Base-by-base conservation (phyloP, 78 protist species). In the Dictyostelium capitatum region DNA sequence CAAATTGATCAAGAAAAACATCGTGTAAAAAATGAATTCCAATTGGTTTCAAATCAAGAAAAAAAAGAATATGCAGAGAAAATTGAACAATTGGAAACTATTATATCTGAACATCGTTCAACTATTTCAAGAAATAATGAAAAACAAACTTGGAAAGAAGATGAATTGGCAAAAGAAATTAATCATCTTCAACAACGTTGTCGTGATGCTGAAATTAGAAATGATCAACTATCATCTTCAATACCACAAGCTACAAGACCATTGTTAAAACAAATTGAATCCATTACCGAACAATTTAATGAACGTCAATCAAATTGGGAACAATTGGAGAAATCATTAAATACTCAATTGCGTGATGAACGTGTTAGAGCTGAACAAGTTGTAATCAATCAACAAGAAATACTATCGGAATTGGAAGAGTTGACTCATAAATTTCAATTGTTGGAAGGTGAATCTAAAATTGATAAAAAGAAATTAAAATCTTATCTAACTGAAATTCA, bases 201-300 rank as follows among this genome's bases (percentile, higher is more conserved):
- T 72, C n/a, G 90, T 28, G 95, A 80, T 51, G 95, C 95, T 10
- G 95, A 90, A 30, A 25, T 32, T 47, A 57, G 95, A 65, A 74
- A 72, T n/a, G 95, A 90, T 70, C 89, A 80, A 59, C 9, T 90
- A 5, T 46, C 70, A 12, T 72, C 95, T 20, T 81, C 89, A 7
- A 81, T 81, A 15, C 95, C 89, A 6, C 81, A 90, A 4, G 73
- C 95, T 1, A 90, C 95, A 6, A 25, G 89, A 47, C 95, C 95
- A 3, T 25, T 90, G 3, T 32, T 90, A 1, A 90, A 81, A 57
- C 95, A 90, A 32, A 90, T 90, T 28, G 95, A 90, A 30, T n/a
- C 95, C 6, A 15, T 90, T 9, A 81, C 79, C 19, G 53, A 28
- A 23, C 51, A 80, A 17, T 43, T 70, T n/a, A 67, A 72, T 7